Evolutionary conservation across 805 yeast genomes (phyloP), one percentile per base, ranked within the genome.

Genomic region (Nakazawaea laoshanensis): DNA sequence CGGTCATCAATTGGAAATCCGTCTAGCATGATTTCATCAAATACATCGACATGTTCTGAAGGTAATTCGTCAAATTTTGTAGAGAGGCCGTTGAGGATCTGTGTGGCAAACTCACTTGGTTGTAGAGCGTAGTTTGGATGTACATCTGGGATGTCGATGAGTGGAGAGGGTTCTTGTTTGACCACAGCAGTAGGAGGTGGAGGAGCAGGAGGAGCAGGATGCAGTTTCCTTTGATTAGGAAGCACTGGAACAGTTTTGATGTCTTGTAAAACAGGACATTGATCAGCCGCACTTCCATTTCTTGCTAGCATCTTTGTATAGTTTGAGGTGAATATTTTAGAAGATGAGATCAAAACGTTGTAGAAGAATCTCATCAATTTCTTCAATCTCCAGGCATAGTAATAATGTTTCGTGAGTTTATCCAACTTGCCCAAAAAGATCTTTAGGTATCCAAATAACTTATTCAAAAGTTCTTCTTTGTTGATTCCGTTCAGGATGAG

Each of bases 351-450:
- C 35, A 58, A 43, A 13, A 57, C 50, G 29, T 56, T 55, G 40
- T 49, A 55, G 40, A 58, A 57, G 33, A 57, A 59, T 19, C 56
- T 59, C 27, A 59, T 65, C 37, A 63, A 48, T 37, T 63, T 64
- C 35, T 55, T 56, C 33, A 64, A 50, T 38, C 67, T 53, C 68
- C 69, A 64, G 2, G 68, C 67, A 41, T 64, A 64, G 41, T 64
- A 64, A 42, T 64, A 63, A 25, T 52, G 49, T 37, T 55, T 58
- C 2, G 68, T 59, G 20, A 58, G 47, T 9, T 41, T 40, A 32
- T 57, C 62, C 29, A 58, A 44, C 33, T 61, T 56, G 22, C 52
- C 52, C 38, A 59, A 40, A 31, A 58, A 58, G 1, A 57, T 49
- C 32, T 52, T 47, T 33, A 57, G 39, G 32, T 57, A 58, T 11